Conservation (phyloP, 352 stramenopile genomes). For the Phytopythium oedochilum region DNA sequence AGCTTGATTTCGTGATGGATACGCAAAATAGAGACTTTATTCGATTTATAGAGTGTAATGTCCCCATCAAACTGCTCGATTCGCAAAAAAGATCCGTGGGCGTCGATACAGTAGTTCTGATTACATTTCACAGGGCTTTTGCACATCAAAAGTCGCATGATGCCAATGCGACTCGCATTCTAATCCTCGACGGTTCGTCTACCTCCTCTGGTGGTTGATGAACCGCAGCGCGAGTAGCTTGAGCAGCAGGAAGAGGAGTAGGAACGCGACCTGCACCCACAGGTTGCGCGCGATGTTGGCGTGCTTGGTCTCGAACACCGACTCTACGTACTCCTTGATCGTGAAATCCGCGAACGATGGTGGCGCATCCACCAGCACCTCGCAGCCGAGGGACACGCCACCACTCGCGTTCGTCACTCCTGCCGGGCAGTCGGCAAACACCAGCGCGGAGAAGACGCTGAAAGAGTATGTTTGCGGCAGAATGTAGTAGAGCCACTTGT, state of each 20-base stretch:
- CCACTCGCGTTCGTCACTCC: neutral
- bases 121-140: too few species aligned
- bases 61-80: neutral
- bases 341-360: constrained; percentile 8
- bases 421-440: constrained; percentile 12
- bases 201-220: constrained; percentile 4
- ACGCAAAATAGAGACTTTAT: neutral
- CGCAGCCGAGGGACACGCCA: constrained; percentile 9
- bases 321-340: constrained; percentile 4
- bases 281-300: constrained; percentile 3
- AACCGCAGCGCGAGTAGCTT: constrained; percentile 2
- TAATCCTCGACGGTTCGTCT: neutral
- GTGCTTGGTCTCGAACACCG: constrained; percentile 3
- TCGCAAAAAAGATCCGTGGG: neutral
- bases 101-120: too few species aligned
- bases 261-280: neutral
- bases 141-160: too few species aligned
- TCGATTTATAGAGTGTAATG: neutral
- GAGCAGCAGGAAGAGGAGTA: constrained; percentile 3
- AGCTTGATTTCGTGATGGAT: neutral
- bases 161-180: too few species aligned
- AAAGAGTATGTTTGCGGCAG: constrained; percentile 16
- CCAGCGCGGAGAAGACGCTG: constrained; percentile 6
- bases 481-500: constrained; percentile 17
- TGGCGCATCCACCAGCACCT: constrained; percentile 7